Conservation (phyloP, 108 stramenopile species). For the Hondaea fermentalgiana region DNA sequence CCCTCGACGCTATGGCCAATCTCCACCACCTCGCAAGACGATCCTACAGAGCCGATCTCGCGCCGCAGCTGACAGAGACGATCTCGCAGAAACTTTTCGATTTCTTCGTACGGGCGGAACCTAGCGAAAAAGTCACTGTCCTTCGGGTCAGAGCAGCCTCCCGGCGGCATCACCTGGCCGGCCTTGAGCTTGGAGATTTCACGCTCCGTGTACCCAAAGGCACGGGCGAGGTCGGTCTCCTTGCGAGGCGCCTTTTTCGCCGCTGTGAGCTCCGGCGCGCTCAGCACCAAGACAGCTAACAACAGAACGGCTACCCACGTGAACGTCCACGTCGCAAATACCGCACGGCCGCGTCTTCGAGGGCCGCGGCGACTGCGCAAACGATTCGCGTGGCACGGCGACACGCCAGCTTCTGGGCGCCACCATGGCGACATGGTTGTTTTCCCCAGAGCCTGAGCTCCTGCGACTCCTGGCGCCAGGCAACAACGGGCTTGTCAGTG, state of each 20-base stretch:
- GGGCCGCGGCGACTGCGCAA: too few species aligned
- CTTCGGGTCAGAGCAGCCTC: neutral
- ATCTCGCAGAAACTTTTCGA: neutral
- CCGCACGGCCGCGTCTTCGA: too few species aligned
- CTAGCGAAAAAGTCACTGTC: neutral
- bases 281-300: too few species aligned
- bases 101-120: neutral
- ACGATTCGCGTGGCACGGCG: too few species aligned
- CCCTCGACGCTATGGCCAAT: constrained; percentile 10
- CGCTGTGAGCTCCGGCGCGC: too few species aligned
- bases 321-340: too few species aligned
- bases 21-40: neutral
- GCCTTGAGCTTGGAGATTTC: neutral
- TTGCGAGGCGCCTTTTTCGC: neutral
- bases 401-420: too few species aligned
- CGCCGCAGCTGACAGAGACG: neutral
- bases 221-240: neutral
- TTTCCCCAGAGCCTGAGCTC: too few species aligned
- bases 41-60: neutral
- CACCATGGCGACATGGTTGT: too few species aligned
- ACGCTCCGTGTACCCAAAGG: neutral
- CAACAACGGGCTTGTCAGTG: too few species aligned
- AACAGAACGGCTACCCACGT: too few species aligned
- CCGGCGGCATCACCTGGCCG: neutral
- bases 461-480: too few species aligned